Evolutionary conservation across 192 early-diverging fungal genomes (phyloP), one percentile per base, ranked within the genome.

Genomic region (Coemansia biformis): DNA sequence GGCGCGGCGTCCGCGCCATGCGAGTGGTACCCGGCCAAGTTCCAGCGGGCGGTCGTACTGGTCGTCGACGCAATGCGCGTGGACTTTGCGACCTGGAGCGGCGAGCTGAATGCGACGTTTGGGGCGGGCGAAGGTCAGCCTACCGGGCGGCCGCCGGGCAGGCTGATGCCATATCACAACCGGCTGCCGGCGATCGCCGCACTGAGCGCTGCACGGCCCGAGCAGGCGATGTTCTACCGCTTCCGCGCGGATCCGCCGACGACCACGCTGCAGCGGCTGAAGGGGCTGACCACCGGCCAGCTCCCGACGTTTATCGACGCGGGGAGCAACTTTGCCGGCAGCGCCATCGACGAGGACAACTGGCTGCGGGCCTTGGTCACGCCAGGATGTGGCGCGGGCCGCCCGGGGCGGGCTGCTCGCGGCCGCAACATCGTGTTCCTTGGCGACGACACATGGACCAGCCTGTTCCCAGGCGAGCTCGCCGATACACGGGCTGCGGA

Each of bases 391-490:
- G 13, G 36, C 23, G 33, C 14, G 9, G 16, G 21, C n/a, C n/a
- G n/a, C n/a, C n/a, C n/a, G n/a, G n/a, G n/a, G n/a, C n/a, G n/a
- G n/a, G n/a, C n/a, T n/a, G n/a, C n/a, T 5, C 56, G 52, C 14
- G 62, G 66, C 5, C 77, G 77, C 35, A 78, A 78, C 12, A 55
- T 89, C 9, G 76, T 81, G 17, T 91, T 92, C 44, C 85, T 91
- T 74, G 94, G 94, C 42, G 94, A 98, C 61, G 92, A 98, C 46
- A 98, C 94, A 0, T 99, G 96, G 96, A 81, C 82, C 18, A 79
- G 79, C 43, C 57, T 99, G 47, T 99, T 89, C 51, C 91, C 91
- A 4, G 64, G 73, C 0, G 51, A 80, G 21, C 79, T 89, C 26
- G 56, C 51, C 24, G 69, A 72, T 37, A 65, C 62, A 1, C 39